phyloP scores from a whole-genome alignment of 2,329 filamentous ascomycete species.

The Diaporthe longicolla region DNA sequence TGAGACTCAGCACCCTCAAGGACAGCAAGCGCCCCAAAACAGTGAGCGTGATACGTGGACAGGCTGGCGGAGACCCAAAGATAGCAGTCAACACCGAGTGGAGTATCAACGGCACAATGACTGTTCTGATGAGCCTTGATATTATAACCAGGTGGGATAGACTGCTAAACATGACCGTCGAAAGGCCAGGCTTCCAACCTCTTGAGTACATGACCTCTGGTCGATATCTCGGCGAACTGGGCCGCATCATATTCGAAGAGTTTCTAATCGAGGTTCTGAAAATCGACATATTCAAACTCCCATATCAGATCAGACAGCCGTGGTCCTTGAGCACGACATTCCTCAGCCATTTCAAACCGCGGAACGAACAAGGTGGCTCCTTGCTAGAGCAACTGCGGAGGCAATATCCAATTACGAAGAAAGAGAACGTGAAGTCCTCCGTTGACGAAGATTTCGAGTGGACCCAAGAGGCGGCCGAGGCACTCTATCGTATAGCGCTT shows the following conservation, averaged over 20 bases:
- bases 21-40: slow-evolving; percentile 70
- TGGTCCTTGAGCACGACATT: slow-evolving; percentile 81
- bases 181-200: slow-evolving; percentile 82
- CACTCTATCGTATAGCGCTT: slow-evolving; percentile 76
- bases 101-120: slow-evolving; percentile 83
- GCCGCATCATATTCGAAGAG: slow-evolving; percentile 78
- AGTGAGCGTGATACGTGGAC: slow-evolving; percentile 63
- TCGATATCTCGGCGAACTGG: slow-evolving; percentile 82
- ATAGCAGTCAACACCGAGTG: slow-evolving; percentile 88
- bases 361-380: slow-evolving; percentile 52
- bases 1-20: slow-evolving; percentile 74
- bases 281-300: slow-evolving; percentile 62
- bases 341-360: slow-evolving; percentile 77
- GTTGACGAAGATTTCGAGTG: slow-evolving; percentile 67
- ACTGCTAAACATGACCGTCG: slow-evolving; percentile 75
- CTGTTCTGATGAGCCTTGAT: slow-evolving; percentile 72
- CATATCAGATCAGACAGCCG: slow-evolving; percentile 66
- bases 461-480: slow-evolving; percentile 71
- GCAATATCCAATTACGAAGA: slow-evolving; percentile 66
- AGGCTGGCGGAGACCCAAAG: slow-evolving; percentile 65
- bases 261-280: slow-evolving; percentile 66
- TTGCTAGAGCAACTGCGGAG: slow-evolving; percentile 63
- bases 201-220: slow-evolving; percentile 89
- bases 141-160: slow-evolving; percentile 81
- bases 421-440: slow-evolving; percentile 46